Evolutionary conservation across 2,329 filamentous ascomycete genomes (phyloP), one percentile per base, ranked within the genome.

Genomic region (Daldinia eschscholtzii): DNA sequence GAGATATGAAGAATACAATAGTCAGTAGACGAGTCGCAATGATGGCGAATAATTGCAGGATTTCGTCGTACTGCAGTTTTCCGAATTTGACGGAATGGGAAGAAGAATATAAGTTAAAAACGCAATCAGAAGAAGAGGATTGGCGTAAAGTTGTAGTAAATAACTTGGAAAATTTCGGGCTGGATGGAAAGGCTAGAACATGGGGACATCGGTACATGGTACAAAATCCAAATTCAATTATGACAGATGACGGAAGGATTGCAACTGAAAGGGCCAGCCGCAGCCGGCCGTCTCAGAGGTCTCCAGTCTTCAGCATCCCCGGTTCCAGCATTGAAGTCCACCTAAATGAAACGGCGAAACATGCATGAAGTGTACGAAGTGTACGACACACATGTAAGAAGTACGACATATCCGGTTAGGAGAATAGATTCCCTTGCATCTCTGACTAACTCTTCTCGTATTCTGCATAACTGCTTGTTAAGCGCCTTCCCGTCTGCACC

Each of bases 231-330:
- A 65, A 67, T 67, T 58, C 61, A 65, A 70, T 67, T 64, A 65
- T 62, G 64, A 61, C 59, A 64, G 61, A 68, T 65, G 65, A 68
- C 68, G 68, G 56, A 68, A 65, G 63, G 55, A 63, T 62, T 63
- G 65, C 57, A 61, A 39, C 53, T 55, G 59, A 50, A 6, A 18
- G 26, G 7, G n/a, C 26, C 46, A 52, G 26, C 26, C 46, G 26
- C 26, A 52, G 46, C 46, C 15, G 44, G 44, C 20, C 44, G 44
- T 48, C 44, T 48, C 44, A 48, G 44, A 48, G 44, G 13, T 48
- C 12, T 48, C 41, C n/a, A 20, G 41, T 20, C n/a, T 6, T 7
- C 15, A 35, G 15, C 10, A 4, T 35, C 20, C 35, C 53, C 15
- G 39, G 53, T 41, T 57, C 37, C 7, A 57, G 26, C 26, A 35